Evolutionary conservation across 2,329 filamentous ascomycete genomes (phyloP), one percentile per base, ranked within the genome.

Genomic region (Fusarium vanettenii): DNA sequence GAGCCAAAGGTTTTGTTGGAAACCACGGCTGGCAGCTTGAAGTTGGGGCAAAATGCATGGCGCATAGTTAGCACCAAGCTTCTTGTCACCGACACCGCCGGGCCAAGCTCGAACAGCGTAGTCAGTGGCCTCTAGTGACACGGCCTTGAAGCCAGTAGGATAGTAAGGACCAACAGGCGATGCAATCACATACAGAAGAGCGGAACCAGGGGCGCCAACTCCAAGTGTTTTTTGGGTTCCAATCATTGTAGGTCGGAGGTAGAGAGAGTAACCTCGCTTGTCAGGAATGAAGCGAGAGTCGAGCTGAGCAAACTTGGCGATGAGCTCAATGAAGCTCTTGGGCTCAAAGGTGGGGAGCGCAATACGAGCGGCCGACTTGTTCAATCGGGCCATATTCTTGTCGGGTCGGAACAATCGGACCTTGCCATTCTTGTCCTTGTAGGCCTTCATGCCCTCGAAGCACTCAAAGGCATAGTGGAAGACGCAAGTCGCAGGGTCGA

Each of bases 391-490:
- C 96, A 98, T 98, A 88, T 99, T 99, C 89, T 91, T 97, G 83
- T 97, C 93, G 3, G 97, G 97, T 37, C 97, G 91, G 89, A 99
- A 99, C 64, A 99, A 88, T 65, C 96, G 92, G 77, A 98, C 90
- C 69, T 92, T 86, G 78, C 94, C 94, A 50, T 90, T 82, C 79
- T 89, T 91, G 86, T 97, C 95, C 85, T 96, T 97, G 89, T 99
- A 99, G 70, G 97, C 97, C 88, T 99, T 99, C 95, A 98, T 98
- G 78, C 97, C 97, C 87, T 99, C 97, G 85, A 99, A 99, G 84
- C 94, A 97, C 85, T 97, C 94, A 82, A 98, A 98, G 59, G 95
- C 97, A 85, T 99, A 99, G 89, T 99, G 97, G 86, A 99, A 96
- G 73, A 98, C 97, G 86, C 95, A 98, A 37, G 95, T 97, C 50